phyloP scores from a whole-genome alignment of 2,329 filamentous ascomycete species.

The Sporothrix phasma region DNA sequence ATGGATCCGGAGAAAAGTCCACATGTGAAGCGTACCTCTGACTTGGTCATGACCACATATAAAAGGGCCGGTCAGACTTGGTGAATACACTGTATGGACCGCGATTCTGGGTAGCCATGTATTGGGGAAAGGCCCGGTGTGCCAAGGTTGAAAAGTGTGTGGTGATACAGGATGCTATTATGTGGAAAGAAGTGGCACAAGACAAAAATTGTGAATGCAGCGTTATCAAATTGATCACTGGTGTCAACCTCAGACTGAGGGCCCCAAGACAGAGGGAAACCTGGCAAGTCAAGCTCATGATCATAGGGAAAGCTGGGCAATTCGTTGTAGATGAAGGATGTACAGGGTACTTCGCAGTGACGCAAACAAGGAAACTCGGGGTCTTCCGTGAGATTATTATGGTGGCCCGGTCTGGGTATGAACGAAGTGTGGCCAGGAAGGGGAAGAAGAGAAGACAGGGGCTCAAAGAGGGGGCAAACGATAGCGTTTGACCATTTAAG shows the following conservation, averaged over 20 bases:
- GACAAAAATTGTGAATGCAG: too few relatives aligned
- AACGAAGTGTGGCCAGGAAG: background rate
- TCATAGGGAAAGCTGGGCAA: background rate
- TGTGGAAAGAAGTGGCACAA: background rate
- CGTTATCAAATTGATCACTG: too few relatives aligned
- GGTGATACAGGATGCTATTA: background rate
- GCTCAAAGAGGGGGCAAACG: background rate
- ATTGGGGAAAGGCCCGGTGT: background rate
- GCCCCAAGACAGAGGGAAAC: background rate
- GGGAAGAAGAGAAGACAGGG: background rate
- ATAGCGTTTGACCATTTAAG: conserved; percentile 10
- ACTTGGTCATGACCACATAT: background rate
- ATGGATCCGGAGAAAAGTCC: background rate
- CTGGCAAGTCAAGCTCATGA: background rate
- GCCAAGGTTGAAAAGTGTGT: background rate
- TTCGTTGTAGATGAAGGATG: background rate
- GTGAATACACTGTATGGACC: background rate
- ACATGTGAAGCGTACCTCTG: background rate
- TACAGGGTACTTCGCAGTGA: background rate
- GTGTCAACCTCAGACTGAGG: background rate
- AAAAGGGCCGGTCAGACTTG: background rate
- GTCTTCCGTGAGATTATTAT: background rate
- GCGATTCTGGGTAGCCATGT: background rate
- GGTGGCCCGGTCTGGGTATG: background rate
- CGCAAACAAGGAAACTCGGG: background rate